Evolutionary conservation across 1,284 basidiomycete genomes (phyloP).

Genomic region (Xerocomus nothofagi): DNA sequence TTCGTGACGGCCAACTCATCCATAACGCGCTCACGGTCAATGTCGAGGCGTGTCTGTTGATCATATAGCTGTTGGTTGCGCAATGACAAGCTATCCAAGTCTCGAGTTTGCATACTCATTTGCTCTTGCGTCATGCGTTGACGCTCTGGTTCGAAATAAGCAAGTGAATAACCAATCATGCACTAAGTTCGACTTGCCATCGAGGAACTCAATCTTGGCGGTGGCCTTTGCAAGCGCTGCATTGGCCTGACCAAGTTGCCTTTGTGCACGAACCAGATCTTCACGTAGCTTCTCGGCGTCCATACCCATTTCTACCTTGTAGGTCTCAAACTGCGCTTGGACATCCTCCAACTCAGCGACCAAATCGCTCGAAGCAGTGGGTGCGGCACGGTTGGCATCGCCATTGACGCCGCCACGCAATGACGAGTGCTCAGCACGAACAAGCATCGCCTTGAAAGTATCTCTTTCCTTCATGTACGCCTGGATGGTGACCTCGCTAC

Average conservation of each 20-base stretch:
- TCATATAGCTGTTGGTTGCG: conserved; percentile 70
- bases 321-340: conserved; percentile 74
- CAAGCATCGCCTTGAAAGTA: conserved; percentile 76
- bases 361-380: conserved; percentile 29
- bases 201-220: conserved; percentile 74
- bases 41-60: conserved; percentile 65
- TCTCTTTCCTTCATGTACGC: conserved; percentile 88
- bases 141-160: conserved; percentile 48
- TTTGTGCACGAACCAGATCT: conserved; percentile 62
- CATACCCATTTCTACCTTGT: conserved; percentile 74
- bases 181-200: conserved; percentile 48
- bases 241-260: conserved; percentile 65
- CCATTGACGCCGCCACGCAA: conserved; percentile 35
- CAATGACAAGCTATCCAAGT: conserved; percentile 59
- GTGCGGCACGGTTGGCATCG: conserved; percentile 32
- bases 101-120: conserved; percentile 52
- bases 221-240: conserved; percentile 77
- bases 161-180: background rate
- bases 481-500: conserved; percentile 69
- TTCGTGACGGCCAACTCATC: conserved; percentile 64
- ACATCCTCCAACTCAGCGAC: conserved; percentile 68
- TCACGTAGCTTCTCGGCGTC: conserved; percentile 72
- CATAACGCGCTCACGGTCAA: conserved; percentile 60
- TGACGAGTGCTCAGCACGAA: conserved; percentile 41
- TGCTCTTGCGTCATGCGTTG: conserved; percentile 67